Percentiles rank a stretch among this genome's conserved stretches.
Evolutionary conservation across 1,284 basidiomycete species (phyloP).

Genomic region (Athelia sp.): DNA sequence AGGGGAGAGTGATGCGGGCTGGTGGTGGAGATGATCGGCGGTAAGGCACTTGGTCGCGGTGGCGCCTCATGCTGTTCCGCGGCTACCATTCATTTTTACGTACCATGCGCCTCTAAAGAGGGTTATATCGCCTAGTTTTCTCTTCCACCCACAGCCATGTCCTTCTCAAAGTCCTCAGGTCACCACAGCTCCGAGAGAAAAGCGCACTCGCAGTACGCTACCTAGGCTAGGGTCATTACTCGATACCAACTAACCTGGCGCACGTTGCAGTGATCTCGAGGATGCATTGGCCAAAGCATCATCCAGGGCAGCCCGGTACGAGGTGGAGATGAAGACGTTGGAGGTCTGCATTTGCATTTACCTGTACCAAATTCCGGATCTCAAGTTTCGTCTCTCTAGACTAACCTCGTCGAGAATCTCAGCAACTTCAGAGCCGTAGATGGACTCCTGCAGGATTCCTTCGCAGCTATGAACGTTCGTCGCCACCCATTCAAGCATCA

Average conservation of each 20-base stretch:
- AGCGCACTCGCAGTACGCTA: not conserved
- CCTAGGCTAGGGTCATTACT: not conserved
- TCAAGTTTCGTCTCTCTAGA: conserved; percentile 29
- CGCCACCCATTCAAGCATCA: too few relatives aligned
- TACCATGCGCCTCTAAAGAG: not conserved
- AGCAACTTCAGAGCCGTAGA: conserved; percentile 71
- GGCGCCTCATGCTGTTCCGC: not conserved
- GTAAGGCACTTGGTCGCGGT: too few relatives aligned
- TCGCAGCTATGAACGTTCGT: conserved; percentile 52
- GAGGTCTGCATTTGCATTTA: conserved; percentile 38
- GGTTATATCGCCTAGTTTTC: not conserved
- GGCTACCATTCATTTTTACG: not conserved
- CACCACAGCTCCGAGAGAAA: not conserved
- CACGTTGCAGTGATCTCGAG: conserved; percentile 34
- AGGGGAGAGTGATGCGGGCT: too few relatives aligned
- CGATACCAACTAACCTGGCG: too few relatives aligned
- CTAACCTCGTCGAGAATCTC: conserved; percentile 57
- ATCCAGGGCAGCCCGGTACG: conserved; percentile 48
- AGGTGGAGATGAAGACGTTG: conserved; percentile 63
- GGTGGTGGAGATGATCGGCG: too few relatives aligned
- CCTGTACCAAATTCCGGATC: not conserved
- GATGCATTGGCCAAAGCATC: conserved; percentile 42
- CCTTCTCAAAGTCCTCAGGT: not conserved
- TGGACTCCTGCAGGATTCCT: conserved; percentile 56
- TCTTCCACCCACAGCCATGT: not conserved